Evolutionary conservation across 768 basidiomycete species (phyloP), one percentile per base, ranked within the genome.

Genomic region (Clitopilus passeckerianus): DNA sequence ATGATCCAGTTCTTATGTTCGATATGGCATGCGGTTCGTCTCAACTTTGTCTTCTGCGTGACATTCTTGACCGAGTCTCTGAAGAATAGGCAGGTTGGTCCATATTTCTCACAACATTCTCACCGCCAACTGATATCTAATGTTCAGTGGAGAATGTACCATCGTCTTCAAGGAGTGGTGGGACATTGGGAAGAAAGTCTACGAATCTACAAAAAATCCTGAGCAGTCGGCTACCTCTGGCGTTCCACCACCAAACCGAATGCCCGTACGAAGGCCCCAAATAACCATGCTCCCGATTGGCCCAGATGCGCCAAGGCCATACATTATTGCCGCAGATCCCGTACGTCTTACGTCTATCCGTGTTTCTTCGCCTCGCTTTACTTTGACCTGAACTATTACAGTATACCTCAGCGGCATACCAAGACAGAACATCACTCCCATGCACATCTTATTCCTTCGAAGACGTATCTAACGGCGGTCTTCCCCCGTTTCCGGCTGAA

Each of bases 391-490:
- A 14, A 53, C 57, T 37, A 43, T 43, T 34, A 57, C 66, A 90
- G 83, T 89, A 80, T 67, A 90, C 89, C 0, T 74, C 77, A 6
- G 75, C 75, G 56, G 86, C 87, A 2, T 89, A 86, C 70, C 66
- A 70, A 9, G 74, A 80, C 12, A 78, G 86, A 20, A 86, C 86
- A 4, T 74, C 74, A 2, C 71, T 82, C 15, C 70, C 77, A 18
- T 89, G 87, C 58, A 77, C 84, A 22, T 66, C 80, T 5, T 74
- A 89, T 6, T 83, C 84, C 0, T 91, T 90, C 71, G 72, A 74
- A 41, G 85, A 86, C 37, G 77, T 91, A 53, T 81, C 87, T 1
- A 77, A 81, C 62, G 86, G 86, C 1, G 63, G 70, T 20, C 65
- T 88, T 23, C 87, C 86, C 0, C 57, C 67, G 8, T 50, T 65